Percentiles rank a stretch among this genome's conserved stretches.
These are phyloP conservation scores for Trichoderma semiorbis DNA, from an alignment of 2,329 filamentous ascomycete genomes.

Conservation along the genomic window DNA sequence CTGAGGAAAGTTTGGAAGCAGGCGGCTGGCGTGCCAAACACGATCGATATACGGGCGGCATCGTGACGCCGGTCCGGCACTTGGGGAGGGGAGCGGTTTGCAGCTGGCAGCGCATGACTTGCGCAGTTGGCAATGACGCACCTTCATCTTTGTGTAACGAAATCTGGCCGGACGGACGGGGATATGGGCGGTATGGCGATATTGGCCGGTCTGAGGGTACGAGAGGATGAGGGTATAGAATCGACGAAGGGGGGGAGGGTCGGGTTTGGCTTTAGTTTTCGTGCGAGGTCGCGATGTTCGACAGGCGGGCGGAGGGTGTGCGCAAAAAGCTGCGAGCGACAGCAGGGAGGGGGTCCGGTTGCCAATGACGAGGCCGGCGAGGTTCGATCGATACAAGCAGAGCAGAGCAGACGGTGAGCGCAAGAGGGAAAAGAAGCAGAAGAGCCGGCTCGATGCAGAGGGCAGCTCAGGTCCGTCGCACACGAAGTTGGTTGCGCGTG, in stretches of 20 bases:
- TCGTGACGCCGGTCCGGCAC: conserved; percentile 10
- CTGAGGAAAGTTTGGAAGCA: not conserved
- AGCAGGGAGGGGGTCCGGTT: not conserved
- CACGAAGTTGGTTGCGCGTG: conserved; percentile 9
- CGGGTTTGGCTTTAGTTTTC: not conserved
- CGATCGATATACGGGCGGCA: conserved; percentile 2
- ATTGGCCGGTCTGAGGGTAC: not conserved
- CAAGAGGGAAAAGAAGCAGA: not conserved
- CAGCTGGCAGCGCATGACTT: conserved; percentile 21
- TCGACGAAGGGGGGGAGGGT: not conserved
- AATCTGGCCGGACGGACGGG: not conserved
- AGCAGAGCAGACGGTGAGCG: not conserved
- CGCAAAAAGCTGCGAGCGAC: not conserved
- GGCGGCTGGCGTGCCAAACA: conserved; percentile 3
- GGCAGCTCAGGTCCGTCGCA: not conserved
- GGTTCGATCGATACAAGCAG: not conserved
- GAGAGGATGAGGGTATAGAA: not conserved
- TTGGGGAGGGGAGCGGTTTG: conserved; percentile 20
- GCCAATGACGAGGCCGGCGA: not conserved
- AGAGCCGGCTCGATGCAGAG: conserved; percentile 14
- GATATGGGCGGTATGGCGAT: not conserved
- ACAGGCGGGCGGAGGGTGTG: not conserved
- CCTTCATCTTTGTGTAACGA: conserved; percentile 37
- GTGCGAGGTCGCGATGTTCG: conserved; percentile 1
- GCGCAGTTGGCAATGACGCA: conserved; percentile 27